Evolutionary conservation across 305 asterid genomes (phyloP), one percentile per base, ranked within the genome.

Genomic region (Fraxinus latifolia): DNA sequence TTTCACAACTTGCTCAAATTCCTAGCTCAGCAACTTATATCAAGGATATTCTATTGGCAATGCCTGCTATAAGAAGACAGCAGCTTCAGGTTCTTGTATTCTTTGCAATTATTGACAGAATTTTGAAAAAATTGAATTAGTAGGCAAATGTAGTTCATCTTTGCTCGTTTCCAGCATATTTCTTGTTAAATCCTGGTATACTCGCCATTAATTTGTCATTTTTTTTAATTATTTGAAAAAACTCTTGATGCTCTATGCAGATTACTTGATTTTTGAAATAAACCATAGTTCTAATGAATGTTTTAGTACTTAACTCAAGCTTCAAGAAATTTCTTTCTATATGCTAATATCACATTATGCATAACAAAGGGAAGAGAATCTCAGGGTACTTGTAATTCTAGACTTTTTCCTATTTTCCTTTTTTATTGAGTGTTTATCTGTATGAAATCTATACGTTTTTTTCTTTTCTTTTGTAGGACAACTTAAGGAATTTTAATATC

Each of bases 1-100:
- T 96, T 88, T 89, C 98, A 7, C 99, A 96, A 87, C 97, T 96
- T 83, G 99, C 97, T 83, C 99, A 93, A 89, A 83, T 87, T 88
- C 93, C 96, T 75, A 84, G 82, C 81, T 89, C 98, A 78, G 91
- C 98, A 81, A 88, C 88, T 80, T 81, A 80, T 83, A 80, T 96
- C 88, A 96, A 84, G 92, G 97, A 92, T 86, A 90, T 93, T 83
- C 91, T 94, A 74, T 83, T 94, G 81, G 84, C 91, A 76, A 94
- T 96, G 98, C 94, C 99, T 76, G 86, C 90, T 71, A 82, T 84
- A 29, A 90, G 82, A 86, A 90, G 98, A 85, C 98, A 94, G 87
- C 91, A 87, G 86, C 93, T 96, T 86, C 99, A 94, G 98, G 99
- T 96, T 87, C 83, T 87, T 84, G 67, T 81, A 79, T 77, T 76